Conservation (phyloP, 83 land plant genomes). For the Thuja plicata region DNA sequence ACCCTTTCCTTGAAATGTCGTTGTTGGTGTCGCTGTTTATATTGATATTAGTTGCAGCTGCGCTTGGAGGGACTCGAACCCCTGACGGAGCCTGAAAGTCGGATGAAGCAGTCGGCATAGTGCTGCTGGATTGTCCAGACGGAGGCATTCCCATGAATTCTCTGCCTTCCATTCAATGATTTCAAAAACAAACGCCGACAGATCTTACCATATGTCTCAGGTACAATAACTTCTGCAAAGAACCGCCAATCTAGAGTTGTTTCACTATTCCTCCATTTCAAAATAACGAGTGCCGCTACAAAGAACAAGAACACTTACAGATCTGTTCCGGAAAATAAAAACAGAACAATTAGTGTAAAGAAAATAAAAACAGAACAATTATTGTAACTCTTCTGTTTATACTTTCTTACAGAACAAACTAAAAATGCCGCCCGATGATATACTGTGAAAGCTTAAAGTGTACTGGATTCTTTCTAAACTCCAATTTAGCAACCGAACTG, state of each 20-base stretch:
- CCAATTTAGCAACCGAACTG: background rate
- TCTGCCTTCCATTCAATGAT: slow-evolving; percentile 31
- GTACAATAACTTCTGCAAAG: background rate
- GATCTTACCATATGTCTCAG: background rate
- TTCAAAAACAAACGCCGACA: background rate
- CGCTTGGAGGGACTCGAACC: background rate
- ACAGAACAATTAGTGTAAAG: background rate
- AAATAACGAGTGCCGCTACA: background rate
- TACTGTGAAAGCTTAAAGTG: background rate
- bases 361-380: background rate
- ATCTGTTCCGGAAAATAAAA: background rate
- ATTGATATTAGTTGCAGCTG: background rate
- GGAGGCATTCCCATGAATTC: slow-evolving; percentile 21
- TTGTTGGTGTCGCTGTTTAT: background rate
- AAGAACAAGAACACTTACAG: background rate
- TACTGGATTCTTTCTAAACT: background rate
- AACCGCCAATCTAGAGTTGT: background rate
- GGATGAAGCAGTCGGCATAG: background rate
- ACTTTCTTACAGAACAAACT: background rate
- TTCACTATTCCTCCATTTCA: background rate
- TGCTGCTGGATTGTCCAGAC: slow-evolving; percentile 11
- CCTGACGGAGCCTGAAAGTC: background rate
- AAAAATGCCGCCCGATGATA: background rate
- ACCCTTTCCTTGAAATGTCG: background rate
- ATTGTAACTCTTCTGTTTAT: background rate